Evolutionary conservation across 495 filamentous ascomycete species (phyloP).

Genomic region (Penicillium odoratum): DNA sequence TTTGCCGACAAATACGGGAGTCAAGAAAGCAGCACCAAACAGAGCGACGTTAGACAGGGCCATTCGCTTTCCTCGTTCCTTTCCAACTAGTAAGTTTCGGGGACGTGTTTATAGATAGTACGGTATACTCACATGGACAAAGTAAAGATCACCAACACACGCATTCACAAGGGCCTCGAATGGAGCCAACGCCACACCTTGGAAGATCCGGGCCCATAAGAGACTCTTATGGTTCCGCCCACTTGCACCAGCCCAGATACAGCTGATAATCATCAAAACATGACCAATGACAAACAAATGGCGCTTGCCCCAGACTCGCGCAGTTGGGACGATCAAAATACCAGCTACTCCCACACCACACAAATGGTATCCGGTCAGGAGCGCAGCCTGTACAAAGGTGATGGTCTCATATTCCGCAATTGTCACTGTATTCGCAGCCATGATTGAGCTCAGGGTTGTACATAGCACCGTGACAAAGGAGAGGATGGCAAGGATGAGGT

Average conservation of each 20-base stretch:
- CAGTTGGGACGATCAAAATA: conserved; percentile 80
- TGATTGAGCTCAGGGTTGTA: conserved; percentile 74
- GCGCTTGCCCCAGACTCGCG: conserved; percentile 89
- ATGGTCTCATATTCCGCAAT: conserved; percentile 59
- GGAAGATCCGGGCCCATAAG: conserved; percentile 72
- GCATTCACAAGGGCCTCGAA: conserved; percentile 79
- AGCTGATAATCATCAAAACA: conserved; percentile 67
- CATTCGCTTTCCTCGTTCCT: conserved; percentile 87
- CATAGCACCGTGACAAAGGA: conserved; percentile 80
- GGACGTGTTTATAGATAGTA: not conserved
- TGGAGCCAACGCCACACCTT: conserved; percentile 73
- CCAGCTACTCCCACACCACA: conserved; percentile 79
- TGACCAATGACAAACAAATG: conserved; percentile 84
- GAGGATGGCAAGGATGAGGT: conserved; percentile 73
- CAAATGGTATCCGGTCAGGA: conserved; percentile 86
- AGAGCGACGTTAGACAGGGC: conserved; percentile 84
- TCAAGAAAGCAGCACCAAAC: conserved; percentile 91
- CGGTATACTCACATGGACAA: conserved; percentile 62
- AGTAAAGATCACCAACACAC: conserved; percentile 74
- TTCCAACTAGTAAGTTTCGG: conserved; percentile 12
- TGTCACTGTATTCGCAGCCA: conserved; percentile 82
- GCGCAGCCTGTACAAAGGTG: conserved; percentile 68
- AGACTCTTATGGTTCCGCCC: conserved; percentile 65
- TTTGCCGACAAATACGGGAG: conserved; percentile 83
- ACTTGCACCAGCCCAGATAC: conserved; percentile 76